Percentiles rank a stretch among this genome's conserved stretches.
Conservation (phyloP, 2,329 filamentous ascomycete genomes). For the Aspergillus aculeatinus region DNA sequence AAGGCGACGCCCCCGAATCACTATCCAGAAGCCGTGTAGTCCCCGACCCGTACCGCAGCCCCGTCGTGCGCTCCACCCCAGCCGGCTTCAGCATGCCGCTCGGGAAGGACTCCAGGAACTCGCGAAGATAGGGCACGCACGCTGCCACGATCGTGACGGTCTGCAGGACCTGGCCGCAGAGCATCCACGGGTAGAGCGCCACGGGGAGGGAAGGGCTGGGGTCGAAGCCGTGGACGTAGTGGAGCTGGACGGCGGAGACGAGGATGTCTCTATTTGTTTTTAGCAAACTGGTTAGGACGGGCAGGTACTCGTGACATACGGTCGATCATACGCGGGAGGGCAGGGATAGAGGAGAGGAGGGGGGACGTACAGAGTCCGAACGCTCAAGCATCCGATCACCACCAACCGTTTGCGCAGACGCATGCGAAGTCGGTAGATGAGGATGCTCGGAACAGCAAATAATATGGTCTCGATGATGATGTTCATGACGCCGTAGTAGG, state of each 20-base stretch:
- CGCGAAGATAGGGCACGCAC: slow-evolving; percentile 10
- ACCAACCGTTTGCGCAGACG: not conserved
- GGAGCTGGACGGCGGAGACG: not conserved
- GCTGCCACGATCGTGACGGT: slow-evolving; percentile 5
- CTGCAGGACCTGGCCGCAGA: slow-evolving; percentile 9
- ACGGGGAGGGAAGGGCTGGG: not conserved
- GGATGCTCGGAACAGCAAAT: not conserved
- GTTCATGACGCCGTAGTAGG: not conserved
- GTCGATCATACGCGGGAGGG: not conserved
- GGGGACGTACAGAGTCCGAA: not conserved
- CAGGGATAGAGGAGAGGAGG: not conserved
- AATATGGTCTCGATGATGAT: not conserved
- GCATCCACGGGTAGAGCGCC: slow-evolving; percentile 3
- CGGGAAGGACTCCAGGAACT: slow-evolving; percentile 7
- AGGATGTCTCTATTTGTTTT: not conserved
- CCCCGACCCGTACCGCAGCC: not conserved
- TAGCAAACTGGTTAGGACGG: not conserved
- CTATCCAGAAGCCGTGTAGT: not conserved
- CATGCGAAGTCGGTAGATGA: slow-evolving; percentile 3
- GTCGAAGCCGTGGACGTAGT: not conserved
- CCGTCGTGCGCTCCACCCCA: not conserved
- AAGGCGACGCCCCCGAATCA: not conserved
- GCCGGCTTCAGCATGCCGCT: slow-evolving; percentile 7
- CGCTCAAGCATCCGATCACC: slow-evolving; percentile 5
- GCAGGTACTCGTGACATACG: no score